phyloP scores from a whole-genome alignment of 2,329 filamentous ascomycete species.

The Alternaria novae-zelandiae region DNA sequence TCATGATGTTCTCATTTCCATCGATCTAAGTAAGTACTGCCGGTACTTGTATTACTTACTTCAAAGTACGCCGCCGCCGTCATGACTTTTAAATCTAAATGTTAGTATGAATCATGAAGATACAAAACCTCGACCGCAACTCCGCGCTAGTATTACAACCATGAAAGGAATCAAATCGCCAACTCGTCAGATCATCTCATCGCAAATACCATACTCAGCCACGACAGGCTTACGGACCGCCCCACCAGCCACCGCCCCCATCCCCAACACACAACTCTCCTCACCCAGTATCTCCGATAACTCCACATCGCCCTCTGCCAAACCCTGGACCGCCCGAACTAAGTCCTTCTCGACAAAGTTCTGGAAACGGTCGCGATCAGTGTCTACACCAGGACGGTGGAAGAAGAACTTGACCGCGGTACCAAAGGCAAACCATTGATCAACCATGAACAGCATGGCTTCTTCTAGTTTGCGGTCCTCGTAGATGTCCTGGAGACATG shows the following conservation, averaged over 20 bases:
- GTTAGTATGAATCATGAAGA: background rate
- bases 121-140: background rate
- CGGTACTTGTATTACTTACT: background rate
- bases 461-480: background rate
- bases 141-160: background rate
- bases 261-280: background rate
- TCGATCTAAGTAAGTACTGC: background rate
- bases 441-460: background rate
- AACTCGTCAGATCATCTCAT: background rate
- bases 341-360: constrained; percentile 6
- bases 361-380: background rate
- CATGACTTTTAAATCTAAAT: background rate
- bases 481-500: constrained; percentile 4
- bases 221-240: background rate
- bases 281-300: constrained; percentile 8
- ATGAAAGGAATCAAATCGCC: background rate
- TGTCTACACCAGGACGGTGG: background rate
- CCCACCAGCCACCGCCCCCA: background rate
- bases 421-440: background rate
- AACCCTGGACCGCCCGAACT: background rate
- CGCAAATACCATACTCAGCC: background rate
- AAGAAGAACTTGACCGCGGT: constrained; percentile 13
- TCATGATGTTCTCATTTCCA: background rate
- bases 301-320: background rate
- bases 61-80: too few species aligned